These are phyloP conservation scores for Pyrus communis DNA, from an alignment of 306 rosid genomes.

Conservation along the genomic window DNA sequence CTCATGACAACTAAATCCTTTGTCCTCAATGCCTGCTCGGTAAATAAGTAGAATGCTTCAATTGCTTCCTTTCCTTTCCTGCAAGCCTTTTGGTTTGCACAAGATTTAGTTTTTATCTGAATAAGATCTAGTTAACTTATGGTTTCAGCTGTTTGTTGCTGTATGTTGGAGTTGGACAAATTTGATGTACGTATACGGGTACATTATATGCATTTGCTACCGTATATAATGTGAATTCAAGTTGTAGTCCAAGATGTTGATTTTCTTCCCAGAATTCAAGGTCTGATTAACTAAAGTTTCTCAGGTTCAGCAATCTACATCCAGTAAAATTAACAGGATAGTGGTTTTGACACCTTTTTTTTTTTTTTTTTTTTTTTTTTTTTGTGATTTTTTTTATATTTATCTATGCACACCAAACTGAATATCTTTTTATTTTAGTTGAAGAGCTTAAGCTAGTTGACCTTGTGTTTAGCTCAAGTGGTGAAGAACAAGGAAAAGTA, in stretches of 20 bases:
- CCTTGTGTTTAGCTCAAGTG: too few species aligned
- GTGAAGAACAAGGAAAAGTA: not conserved
- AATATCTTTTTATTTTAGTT: not conserved
- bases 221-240: not conserved
- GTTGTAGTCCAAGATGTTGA: not conserved
- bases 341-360: too few species aligned
- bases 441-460: not conserved
- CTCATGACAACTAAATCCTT: not conserved
- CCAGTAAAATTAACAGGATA: not conserved
- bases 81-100: not conserved
- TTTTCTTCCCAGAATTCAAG: not conserved
- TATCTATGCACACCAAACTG: too few species aligned
- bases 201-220: not conserved
- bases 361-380: too few species aligned
- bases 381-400: too few species aligned
- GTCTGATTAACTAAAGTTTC: not conserved
- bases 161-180: not conserved
- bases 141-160: not conserved
- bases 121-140: not conserved
- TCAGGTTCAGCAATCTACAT: not conserved
- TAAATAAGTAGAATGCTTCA: constrained; percentile 13
- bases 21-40: not conserved
- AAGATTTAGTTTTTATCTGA: not conserved
- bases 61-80: not conserved
- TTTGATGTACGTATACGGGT: not conserved